These are phyloP conservation scores for Dendrostoma leiphaemia DNA, from an alignment of 2,329 filamentous ascomycete species.

Conservation along the genomic window DNA sequence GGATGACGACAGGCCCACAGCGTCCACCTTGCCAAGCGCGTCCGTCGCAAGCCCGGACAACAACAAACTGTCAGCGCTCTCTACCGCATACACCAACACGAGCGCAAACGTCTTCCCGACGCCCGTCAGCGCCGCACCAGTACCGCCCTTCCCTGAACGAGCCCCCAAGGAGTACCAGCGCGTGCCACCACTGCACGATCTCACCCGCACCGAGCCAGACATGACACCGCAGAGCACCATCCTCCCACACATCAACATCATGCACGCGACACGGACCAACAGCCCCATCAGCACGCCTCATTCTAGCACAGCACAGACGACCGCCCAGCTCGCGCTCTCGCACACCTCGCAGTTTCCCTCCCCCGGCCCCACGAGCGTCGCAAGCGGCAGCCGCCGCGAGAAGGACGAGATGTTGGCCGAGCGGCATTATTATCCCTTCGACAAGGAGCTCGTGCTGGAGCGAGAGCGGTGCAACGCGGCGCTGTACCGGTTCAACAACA, in stretches of 20 bases:
- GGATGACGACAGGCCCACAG: conserved; percentile 59
- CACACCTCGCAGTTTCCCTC: conserved; percentile 47
- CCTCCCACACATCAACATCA: conserved; percentile 57
- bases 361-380: not conserved
- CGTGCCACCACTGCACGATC: conserved; percentile 59
- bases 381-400: conserved; percentile 53
- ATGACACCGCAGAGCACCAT: conserved; percentile 48
- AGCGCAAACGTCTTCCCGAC: conserved; percentile 59
- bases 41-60: conserved; percentile 58
- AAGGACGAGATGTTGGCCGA: conserved; percentile 89
- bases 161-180: conserved; percentile 57
- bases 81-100: conserved; percentile 41
- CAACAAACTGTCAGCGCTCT: conserved; percentile 55
- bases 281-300: conserved; percentile 42
- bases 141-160: conserved; percentile 45
- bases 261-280: conserved; percentile 49
- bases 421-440: conserved; percentile 75
- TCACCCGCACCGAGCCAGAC: conserved; percentile 54
- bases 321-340: conserved; percentile 58
- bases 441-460: conserved; percentile 75
- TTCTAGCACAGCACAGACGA: conserved; percentile 45
- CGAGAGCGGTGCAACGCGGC: conserved; percentile 81
- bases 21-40: conserved; percentile 57
- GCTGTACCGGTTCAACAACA: conserved; percentile 84
- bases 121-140: conserved; percentile 54